Base-by-base conservation (phyloP, 1,284 basidiomycete species). In the Apiotrichum brassicae region DNA sequence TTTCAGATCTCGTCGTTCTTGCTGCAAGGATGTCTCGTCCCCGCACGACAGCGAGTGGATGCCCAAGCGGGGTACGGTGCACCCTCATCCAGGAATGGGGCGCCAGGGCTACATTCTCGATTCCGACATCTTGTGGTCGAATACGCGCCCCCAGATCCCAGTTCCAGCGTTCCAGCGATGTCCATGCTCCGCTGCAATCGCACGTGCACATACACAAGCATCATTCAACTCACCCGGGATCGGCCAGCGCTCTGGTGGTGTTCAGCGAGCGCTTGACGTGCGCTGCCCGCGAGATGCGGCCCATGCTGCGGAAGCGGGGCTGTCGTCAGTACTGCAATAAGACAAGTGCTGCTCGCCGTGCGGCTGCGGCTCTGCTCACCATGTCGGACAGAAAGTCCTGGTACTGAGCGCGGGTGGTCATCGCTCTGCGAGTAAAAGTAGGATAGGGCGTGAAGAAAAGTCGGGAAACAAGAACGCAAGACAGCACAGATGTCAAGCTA, bases 201-300 rank as follows among this genome's bases (percentile, higher is more conserved):
- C 40, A 4, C 22, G 23, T n/a, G 33, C 34, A 6, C 34, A 19
- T 9, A 8, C n/a, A 12, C 6, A 12, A 11, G 6, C 9, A n/a
- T n/a, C n/a, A n/a, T n/a, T n/a, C 24, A 13, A 47, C 46, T 40
- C 32, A 47, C 38, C 50, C 50, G 9, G 54, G 50, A 16, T 56
- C 54, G 4, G 34, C 48, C 18, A 49, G 40, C 8, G 54, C 50
- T 36, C 50, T 47, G 22, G 50, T 46, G 20, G 48, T 56, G 41
- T 46, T 46, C 16, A 56, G 50, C 16, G 41, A 42, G 34, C 30
- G 8, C 13, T 37, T 22, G 28, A 42, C 20, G 40, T 40, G 28
- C 35, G 42, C 25, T 16, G 25, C 26, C 20, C 44, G 44, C 24
- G 18, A 30, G 40, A 42, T 22, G n/a, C 40, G 40, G 24, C 34